Evolutionary conservation across 2,329 filamentous ascomycete species (phyloP).

Genomic region (Escovopsis sp.): DNA sequence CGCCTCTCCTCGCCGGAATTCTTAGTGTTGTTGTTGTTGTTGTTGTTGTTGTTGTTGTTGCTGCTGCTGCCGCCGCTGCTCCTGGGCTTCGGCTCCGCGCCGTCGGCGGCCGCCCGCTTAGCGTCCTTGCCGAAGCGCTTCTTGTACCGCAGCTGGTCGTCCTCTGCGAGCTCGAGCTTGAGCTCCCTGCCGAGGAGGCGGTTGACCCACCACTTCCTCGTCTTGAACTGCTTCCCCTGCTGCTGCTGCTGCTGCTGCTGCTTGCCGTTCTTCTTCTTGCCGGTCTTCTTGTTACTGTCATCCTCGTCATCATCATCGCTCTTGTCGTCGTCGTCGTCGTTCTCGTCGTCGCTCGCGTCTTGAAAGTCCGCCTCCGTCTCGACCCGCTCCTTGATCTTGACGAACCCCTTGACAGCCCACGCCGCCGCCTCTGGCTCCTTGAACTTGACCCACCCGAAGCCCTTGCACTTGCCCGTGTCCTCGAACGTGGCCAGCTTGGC

Average conservation of each 20-base stretch:
- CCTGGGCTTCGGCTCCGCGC: slow-evolving; percentile 17
- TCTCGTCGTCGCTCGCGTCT: slow-evolving; percentile 29
- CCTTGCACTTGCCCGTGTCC: slow-evolving; percentile 95
- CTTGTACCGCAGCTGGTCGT: slow-evolving; percentile 76
- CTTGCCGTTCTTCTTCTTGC: too few relatives aligned
- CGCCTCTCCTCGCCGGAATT: slow-evolving; percentile 10
- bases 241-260: too few relatives aligned
- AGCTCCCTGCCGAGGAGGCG: slow-evolving; percentile 64
- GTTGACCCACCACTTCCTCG: slow-evolving; percentile 72
- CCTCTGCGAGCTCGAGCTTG: slow-evolving; percentile 87
- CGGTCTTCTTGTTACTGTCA: too few relatives aligned
- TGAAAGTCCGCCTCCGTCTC: slow-evolving; percentile 49
- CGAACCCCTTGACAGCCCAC: slow-evolving; percentile 59
- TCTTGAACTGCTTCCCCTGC: slow-evolving; percentile 38
- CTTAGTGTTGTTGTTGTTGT: slow-evolving; percentile 18
- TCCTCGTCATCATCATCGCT: slow-evolving; percentile 13
- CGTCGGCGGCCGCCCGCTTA: slow-evolving; percentile 17
- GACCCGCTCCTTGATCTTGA: slow-evolving; percentile 52
- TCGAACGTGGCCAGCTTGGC: slow-evolving; percentile 90
- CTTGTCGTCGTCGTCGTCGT: slow-evolving; percentile 22
- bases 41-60: slow-evolving; percentile 7
- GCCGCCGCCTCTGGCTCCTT: slow-evolving; percentile 61
- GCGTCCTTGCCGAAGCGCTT: slow-evolving; percentile 78
- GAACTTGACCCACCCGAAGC: slow-evolving; percentile 91
- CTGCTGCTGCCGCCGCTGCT: slow-evolving; percentile 20